Evolutionary conservation across 140 eudicot genomes (phyloP).

Genomic region (Flaveria floridana): DNA sequence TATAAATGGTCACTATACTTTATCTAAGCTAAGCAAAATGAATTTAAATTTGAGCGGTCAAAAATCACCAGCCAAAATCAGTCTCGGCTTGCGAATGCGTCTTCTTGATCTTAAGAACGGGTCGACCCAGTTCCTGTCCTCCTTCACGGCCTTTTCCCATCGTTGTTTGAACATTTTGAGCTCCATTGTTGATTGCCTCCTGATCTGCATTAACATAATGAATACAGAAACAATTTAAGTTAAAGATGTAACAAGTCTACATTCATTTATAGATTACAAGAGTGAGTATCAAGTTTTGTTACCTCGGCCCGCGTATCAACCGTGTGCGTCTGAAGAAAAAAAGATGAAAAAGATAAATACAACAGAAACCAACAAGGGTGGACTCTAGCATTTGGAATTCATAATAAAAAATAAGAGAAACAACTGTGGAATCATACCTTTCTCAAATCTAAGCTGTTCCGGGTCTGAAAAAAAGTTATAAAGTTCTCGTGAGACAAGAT

Average conservation of each 20-base stretch:
- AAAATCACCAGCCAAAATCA: conserved; percentile 29
- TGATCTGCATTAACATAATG: conserved; percentile 46
- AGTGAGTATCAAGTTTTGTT: conserved; percentile 23
- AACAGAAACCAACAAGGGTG: conserved; percentile 1
- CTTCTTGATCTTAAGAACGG: conserved; percentile 50
- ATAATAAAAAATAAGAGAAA: background rate
- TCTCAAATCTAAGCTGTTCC: conserved; percentile 27
- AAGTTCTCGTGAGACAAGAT: background rate
- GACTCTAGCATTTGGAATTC: background rate
- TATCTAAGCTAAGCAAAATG: conserved; percentile 22
- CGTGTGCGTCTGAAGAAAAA: conserved; percentile 48
- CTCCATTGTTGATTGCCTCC: conserved; percentile 81
- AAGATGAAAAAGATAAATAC: background rate
- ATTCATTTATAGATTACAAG: conserved; percentile 6
- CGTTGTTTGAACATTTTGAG: conserved; percentile 66
- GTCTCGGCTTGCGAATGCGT: conserved; percentile 31
- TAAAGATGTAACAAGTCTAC: background rate
- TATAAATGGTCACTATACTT: conserved; percentile 29
- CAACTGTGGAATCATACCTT: conserved; percentile 44
- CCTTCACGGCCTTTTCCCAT: conserved; percentile 77
- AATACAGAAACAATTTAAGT: background rate
- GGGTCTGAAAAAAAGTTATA: conserved; percentile 42
- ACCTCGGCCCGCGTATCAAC: conserved; percentile 79
- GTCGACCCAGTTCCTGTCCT: conserved; percentile 76
- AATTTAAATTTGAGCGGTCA: conserved; percentile 18